Conservation (phyloP, 2,329 filamentous ascomycete genomes). For the Pseudocercospora fijiensis region DNA sequence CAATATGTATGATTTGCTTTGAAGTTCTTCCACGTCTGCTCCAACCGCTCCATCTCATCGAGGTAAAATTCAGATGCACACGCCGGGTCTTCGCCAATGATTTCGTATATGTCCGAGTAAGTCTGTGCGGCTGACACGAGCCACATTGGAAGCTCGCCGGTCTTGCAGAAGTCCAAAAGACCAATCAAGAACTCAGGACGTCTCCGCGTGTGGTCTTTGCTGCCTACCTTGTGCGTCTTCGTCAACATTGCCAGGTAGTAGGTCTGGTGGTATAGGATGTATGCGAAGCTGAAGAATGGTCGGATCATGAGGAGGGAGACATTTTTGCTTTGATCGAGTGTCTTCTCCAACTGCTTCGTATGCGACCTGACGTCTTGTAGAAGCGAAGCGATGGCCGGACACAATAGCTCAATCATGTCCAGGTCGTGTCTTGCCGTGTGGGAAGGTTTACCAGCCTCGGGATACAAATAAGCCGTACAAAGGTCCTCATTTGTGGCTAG, state of each 20-base stretch:
- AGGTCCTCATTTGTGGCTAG: too few species aligned
- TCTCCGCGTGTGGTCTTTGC: background rate
- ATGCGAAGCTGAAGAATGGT: too few species aligned
- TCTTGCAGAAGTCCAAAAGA: background rate
- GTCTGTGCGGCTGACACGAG: background rate
- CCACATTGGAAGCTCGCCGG: background rate
- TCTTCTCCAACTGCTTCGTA: too few species aligned
- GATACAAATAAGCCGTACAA: too few species aligned
- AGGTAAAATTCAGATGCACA: background rate
- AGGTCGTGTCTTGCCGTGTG: background rate
- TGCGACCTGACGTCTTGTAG: background rate
- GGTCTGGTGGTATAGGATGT: background rate
- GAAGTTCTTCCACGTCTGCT: too few species aligned
- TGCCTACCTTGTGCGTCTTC: background rate
- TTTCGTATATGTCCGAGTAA: background rate
- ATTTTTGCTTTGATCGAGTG: too few species aligned
- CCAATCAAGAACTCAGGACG: background rate
- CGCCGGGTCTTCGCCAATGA: background rate
- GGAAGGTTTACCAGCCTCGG: too few species aligned
- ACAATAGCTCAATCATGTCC: background rate
- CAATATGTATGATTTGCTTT: too few species aligned
- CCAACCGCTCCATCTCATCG: too few species aligned
- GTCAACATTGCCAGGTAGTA: background rate
- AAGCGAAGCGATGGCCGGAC: background rate
- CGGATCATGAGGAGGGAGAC: too few species aligned